Evolutionary conservation across 2,329 filamentous ascomycete species (phyloP), one percentile per base, ranked within the genome.

Genomic region (Microdochium nivale): DNA sequence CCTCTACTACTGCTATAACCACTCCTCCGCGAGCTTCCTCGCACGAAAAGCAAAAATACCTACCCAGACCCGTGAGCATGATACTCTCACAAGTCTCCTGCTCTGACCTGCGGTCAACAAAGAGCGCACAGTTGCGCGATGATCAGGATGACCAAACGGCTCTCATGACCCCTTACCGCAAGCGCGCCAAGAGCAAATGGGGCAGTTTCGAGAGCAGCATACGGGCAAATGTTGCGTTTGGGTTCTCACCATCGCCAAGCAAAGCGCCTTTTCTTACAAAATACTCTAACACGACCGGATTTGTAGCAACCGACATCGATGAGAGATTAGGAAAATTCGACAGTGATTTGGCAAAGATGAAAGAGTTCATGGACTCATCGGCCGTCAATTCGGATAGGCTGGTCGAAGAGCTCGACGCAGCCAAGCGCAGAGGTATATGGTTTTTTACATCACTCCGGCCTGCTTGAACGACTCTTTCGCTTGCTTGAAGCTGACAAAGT

Each of bases 281-380:
- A 72, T 72, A 84, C 75, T 89, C 90, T 83, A 86, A 88, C 77
- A 71, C 79, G 58, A 77, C 73, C 60, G 68, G 65, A 32, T 80
- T 74, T 69, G 56, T 79, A 88, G 87, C 80, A 62, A 92, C 86
- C 79, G 90, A 96, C 65, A 83, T 90, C 58, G 85, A 90, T 60
- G 81, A 81, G 55, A 83, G 86, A 57, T 79, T 96, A 58, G 83
- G 84, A 56, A 79, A 83, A 54, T 85, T 96, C 70, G 88, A 95
- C 60, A 74, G 76, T 19, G 78, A 92, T 61, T 90, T 90, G 63
- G 77, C 79, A 48, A 75, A 79, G 53, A 75, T 97, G 55, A 86
- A 86, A 62, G 78, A 85, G 53, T 84, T 87, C 56, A 82, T 96
- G 63, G 82, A 83, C 53, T 78, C 78, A 30, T 84, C 87, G 23